phyloP scores from a whole-genome alignment of 139 green algal species.

The Mesostigma viride region DNA sequence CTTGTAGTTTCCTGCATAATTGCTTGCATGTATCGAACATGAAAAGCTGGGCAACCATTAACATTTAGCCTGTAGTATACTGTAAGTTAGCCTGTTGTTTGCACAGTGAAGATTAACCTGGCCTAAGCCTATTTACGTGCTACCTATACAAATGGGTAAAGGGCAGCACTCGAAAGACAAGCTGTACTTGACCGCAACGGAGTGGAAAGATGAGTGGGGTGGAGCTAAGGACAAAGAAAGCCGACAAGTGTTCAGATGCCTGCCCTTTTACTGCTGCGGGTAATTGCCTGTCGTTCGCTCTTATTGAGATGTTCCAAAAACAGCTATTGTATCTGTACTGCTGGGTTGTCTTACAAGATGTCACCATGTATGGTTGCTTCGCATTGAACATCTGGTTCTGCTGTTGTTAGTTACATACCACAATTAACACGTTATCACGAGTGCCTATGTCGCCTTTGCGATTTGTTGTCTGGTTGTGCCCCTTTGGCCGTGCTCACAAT shows the following conservation, averaged over 20 bases:
- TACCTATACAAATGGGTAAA: no score
- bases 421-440: background rate
- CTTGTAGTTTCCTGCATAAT: no score
- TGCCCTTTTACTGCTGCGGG: constrained; percentile 89
- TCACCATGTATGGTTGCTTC: background rate
- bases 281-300: constrained; percentile 2
- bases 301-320: background rate
- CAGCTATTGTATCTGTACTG: background rate
- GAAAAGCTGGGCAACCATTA: no score
- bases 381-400: background rate
- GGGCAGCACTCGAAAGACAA: constrained; percentile 54
- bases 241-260: constrained; percentile 45
- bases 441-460: background rate
- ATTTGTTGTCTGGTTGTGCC: background rate
- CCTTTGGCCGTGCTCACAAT: background rate
- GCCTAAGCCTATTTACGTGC: no score
- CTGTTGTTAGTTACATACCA: background rate
- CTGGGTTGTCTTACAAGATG: background rate
- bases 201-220: constrained; percentile 76
- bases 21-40: no score
- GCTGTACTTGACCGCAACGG: constrained; percentile 73
- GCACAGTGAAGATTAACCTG: no score
- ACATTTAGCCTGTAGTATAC: no score
- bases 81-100: no score
- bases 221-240: constrained; percentile 44